Conservation (phyloP, 2,329 filamentous ascomycete genomes). For the Pyricularia grisea region DNA sequence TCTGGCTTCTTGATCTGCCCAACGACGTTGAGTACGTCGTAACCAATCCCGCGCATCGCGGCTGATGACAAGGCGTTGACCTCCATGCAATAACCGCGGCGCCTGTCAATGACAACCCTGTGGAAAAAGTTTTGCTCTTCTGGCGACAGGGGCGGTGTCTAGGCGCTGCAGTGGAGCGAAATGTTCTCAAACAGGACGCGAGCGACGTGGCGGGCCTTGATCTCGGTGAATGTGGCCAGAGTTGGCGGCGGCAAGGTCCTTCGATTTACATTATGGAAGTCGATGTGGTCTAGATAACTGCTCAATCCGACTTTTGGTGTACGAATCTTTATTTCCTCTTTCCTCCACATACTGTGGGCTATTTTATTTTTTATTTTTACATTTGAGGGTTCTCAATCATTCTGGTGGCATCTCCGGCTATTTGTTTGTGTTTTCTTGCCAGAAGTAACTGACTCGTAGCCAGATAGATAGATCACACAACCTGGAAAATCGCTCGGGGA, state of each 20-base stretch:
- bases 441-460: too few species aligned
- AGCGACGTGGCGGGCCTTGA: slow-evolving; percentile 32
- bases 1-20: slow-evolving; percentile 4
- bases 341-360: too few species aligned
- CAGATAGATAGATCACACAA: too few species aligned
- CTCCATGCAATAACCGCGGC: slow-evolving; percentile 48
- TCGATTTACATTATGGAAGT: not conserved
- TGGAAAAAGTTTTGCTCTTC: slow-evolving; percentile 18
- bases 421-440: too few species aligned
- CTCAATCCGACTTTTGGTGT: not conserved
- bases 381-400: too few species aligned
- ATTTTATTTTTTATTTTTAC: too few species aligned
- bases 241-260: not conserved
- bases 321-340: not conserved
- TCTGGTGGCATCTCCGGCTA: too few species aligned
- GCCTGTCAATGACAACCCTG: slow-evolving; percentile 28
- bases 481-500: too few species aligned
- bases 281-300: not conserved
- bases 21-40: slow-evolving; percentile 28
- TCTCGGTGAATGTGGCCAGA: slow-evolving; percentile 19
- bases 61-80: slow-evolving; percentile 32
- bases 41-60: slow-evolving; percentile 38
- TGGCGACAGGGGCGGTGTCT: slow-evolving; percentile 15
- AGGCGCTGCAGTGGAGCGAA: slow-evolving; percentile 35
- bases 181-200: slow-evolving; percentile 46